phyloP scores from a whole-genome alignment of 805 yeast genomes.

The Brettanomyces bruxellensis region DNA sequence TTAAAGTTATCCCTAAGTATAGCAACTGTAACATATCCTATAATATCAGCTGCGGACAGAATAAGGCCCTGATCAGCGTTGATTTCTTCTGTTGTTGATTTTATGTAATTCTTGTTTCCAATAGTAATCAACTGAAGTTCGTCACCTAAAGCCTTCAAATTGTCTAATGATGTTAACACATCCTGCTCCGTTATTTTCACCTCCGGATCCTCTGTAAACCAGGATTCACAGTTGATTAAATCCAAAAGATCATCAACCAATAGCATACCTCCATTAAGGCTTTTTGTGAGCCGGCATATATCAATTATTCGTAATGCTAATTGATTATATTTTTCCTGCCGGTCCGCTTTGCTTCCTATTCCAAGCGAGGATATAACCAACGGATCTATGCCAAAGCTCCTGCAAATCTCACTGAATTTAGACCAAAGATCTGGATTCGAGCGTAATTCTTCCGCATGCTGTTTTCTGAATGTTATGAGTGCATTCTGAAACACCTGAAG shows the following conservation, averaged over 20 bases:
- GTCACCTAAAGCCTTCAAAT: conserved; percentile 51
- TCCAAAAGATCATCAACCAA: conserved; percentile 45
- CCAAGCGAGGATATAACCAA: conserved; percentile 31
- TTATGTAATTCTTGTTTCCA: conserved; percentile 48
- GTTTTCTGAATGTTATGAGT: conserved; percentile 62
- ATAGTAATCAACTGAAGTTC: conserved; percentile 60
- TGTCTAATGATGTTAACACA: conserved; percentile 43
- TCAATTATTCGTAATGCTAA: conserved; percentile 71
- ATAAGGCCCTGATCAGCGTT: conserved; percentile 62
- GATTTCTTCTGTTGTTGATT: conserved; percentile 55
- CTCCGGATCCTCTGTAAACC: conserved; percentile 20
- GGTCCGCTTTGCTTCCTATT: conserved; percentile 23
- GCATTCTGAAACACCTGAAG: conserved; percentile 70
- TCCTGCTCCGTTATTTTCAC: conserved; percentile 36
- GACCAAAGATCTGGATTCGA: conserved; percentile 55
- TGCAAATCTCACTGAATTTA: conserved; percentile 70
- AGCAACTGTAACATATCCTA: conserved; percentile 64
- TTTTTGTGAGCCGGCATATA: conserved; percentile 59
- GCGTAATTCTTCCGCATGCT: conserved; percentile 60
- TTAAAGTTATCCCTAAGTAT: conserved; percentile 63
- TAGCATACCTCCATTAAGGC: conserved; percentile 76
- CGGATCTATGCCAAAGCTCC: conserved; percentile 80
- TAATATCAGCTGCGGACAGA: conserved; percentile 63
- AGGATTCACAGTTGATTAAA: conserved; percentile 17
- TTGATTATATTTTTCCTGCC: conserved; percentile 52